Conservation (phyloP, 331 rosid species). For the Quercus lobata region DNA sequence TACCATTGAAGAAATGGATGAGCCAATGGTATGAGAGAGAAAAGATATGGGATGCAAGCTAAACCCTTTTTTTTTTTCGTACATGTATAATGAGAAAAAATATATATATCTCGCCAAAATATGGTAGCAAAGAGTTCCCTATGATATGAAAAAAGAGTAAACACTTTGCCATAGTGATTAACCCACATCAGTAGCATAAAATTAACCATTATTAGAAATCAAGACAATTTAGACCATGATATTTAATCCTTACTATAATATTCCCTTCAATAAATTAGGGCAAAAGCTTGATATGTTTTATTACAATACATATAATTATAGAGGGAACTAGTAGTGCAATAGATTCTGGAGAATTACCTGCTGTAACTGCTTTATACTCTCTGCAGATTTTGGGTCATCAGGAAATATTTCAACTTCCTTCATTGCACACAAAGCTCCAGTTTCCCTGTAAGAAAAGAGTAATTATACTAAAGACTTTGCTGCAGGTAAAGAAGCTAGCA, state of each 20-base stretch:
- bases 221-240: too few relatives aligned
- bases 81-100: too few relatives aligned
- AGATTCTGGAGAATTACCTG: slow-evolving; percentile 49
- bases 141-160: background rate
- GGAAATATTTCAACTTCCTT: slow-evolving; percentile 79
- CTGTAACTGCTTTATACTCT: slow-evolving; percentile 80
- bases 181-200: background rate
- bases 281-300: background rate
- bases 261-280: background rate
- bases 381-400: slow-evolving; percentile 89
- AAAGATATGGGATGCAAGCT: background rate
- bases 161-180: background rate
- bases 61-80: too few relatives aligned
- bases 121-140: background rate
- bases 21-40: background rate
- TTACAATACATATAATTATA: background rate
- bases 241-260: background rate
- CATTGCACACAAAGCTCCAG: slow-evolving; percentile 97
- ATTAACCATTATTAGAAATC: too few relatives aligned
- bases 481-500: slow-evolving; percentile 18
- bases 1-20: background rate
- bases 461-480: slow-evolving; percentile 6
- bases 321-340: slow-evolving; percentile 1
- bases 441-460: slow-evolving; percentile 42
- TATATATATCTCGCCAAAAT: background rate